Conservation (phyloP, 129 eudicot genomes). For the Ambrosia artemisiifolia region DNA sequence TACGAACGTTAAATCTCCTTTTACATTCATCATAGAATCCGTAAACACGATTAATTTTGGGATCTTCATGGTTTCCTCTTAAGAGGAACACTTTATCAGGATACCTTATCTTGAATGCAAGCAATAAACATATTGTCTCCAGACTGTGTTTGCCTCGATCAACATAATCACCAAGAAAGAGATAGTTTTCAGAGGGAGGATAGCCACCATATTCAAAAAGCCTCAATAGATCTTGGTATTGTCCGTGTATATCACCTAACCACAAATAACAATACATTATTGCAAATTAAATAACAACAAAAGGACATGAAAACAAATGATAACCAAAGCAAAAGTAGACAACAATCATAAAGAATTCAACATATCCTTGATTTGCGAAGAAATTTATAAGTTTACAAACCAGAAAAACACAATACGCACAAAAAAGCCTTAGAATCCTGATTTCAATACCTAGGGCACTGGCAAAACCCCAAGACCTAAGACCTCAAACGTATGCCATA, state of each 20-base stretch:
- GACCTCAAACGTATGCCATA: no score
- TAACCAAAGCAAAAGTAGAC: no score
- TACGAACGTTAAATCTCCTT: slow-evolving; percentile 72
- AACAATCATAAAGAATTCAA: no score
- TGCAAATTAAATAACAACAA: no score
- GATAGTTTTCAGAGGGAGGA: slow-evolving; percentile 70
- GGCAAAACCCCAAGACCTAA: no score
- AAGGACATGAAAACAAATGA: no score
- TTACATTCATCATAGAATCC: slow-evolving; percentile 88
- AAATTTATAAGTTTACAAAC: no score
- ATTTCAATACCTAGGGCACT: no score
- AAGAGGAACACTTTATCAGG: slow-evolving; percentile 64
- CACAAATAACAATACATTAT: not conserved
- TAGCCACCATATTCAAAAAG: slow-evolving; percentile 74
- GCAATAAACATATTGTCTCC: slow-evolving; percentile 81
- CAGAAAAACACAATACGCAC: no score
- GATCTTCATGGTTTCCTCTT: slow-evolving; percentile 91
- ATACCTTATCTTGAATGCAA: slow-evolving; percentile 78
- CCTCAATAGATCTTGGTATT: slow-evolving; percentile 75
- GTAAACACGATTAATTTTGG: slow-evolving; percentile 72
- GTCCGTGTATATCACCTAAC: slow-evolving; percentile 89
- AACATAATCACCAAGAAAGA: slow-evolving; percentile 83
- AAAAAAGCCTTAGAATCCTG: no score
- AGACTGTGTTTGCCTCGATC: slow-evolving; percentile 90
- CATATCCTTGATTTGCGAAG: no score